Conservation (phyloP, 495 filamentous ascomycete genomes). For the Podospora pseudoanserina region DNA sequence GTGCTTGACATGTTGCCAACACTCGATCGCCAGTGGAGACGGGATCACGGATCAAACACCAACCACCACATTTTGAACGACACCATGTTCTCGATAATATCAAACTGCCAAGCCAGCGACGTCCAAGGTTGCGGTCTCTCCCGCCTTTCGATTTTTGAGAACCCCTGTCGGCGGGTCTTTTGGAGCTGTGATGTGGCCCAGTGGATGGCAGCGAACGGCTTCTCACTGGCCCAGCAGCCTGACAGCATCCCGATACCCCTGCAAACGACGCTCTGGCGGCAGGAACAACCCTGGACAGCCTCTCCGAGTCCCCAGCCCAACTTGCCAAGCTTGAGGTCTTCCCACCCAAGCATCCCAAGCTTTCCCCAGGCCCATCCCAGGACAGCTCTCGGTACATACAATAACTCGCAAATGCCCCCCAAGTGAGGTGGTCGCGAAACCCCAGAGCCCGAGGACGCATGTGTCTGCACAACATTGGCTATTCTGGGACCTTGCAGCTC, state of each 20-base stretch:
- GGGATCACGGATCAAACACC: not conserved
- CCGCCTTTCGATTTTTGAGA: slow-evolving; percentile 21
- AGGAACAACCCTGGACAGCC: not conserved
- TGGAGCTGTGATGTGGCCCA: slow-evolving; percentile 7
- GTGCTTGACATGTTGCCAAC: not conserved
- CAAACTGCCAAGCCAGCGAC: not conserved
- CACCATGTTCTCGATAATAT: not conserved
- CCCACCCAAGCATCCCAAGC: slow-evolving; percentile 16
- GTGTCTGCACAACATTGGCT: slow-evolving; percentile 48
- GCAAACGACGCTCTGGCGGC: slow-evolving; percentile 2
- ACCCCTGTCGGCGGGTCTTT: slow-evolving; percentile 2
- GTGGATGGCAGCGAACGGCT: not conserved
- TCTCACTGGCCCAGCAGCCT: slow-evolving; percentile 1
- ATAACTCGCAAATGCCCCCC: slow-evolving; percentile 16
- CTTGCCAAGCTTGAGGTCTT: slow-evolving; percentile 20
- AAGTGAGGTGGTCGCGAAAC: slow-evolving; percentile 10
- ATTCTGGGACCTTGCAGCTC: slow-evolving; percentile 34
- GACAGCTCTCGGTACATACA: slow-evolving; percentile 5
- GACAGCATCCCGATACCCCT: slow-evolving; percentile 9
- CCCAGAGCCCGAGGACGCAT: slow-evolving; percentile 38
- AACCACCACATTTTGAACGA: not conserved
- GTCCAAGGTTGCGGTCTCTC: slow-evolving; percentile 12
- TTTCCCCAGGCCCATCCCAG: slow-evolving; percentile 14
- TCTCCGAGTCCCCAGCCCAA: slow-evolving; percentile 13
- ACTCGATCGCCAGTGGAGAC: not conserved